Evolutionary conservation across 305 asterid genomes (phyloP).

Genomic region (Lippia alba): DNA sequence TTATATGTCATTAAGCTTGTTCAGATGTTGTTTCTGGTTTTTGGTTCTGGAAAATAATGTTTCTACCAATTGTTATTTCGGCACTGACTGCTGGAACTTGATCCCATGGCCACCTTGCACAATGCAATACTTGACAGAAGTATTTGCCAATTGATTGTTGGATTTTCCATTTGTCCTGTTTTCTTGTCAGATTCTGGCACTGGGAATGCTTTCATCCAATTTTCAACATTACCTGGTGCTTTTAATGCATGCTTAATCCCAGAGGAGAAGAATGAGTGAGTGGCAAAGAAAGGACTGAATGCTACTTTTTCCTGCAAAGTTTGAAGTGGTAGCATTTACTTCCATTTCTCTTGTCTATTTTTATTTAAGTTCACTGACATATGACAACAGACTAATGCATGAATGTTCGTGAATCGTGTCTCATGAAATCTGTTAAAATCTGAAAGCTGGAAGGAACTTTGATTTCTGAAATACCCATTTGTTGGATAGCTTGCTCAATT

Average conservation of each 20-base stretch:
- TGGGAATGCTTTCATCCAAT: slow-evolving; percentile 96
- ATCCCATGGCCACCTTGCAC: slow-evolving; percentile 57
- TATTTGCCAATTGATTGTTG: slow-evolving; percentile 66
- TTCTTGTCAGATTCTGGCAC: slow-evolving; percentile 83
- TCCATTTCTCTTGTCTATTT: slow-evolving; percentile 42
- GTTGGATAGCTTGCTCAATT: too few relatives aligned
- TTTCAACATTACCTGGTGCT: slow-evolving; percentile 93
- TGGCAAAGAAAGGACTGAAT: slow-evolving; percentile 89
- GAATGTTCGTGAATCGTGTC: too few relatives aligned
- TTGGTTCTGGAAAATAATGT: too few relatives aligned
- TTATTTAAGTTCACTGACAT: slow-evolving; percentile 65
- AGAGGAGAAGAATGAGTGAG: slow-evolving; percentile 73
- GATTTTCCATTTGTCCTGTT: slow-evolving; percentile 24
- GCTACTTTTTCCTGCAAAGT: slow-evolving; percentile 93
- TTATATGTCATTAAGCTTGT: slow-evolving; percentile 85
- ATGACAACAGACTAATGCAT: too few relatives aligned
- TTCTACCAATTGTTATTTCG: too few relatives aligned
- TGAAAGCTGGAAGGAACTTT: too few relatives aligned
- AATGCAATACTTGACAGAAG: slow-evolving; percentile 62
- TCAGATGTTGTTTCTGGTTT: too few relatives aligned
- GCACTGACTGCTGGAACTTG: slow-evolving; percentile 12
- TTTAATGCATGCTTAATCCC: slow-evolving; percentile 93
- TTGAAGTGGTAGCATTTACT: slow-evolving; percentile 59
- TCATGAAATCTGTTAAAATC: too few relatives aligned
- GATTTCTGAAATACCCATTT: too few relatives aligned